Base-by-base conservation (phyloP, 495 filamentous ascomycete genomes). In the Podospora appendiculata region DNA sequence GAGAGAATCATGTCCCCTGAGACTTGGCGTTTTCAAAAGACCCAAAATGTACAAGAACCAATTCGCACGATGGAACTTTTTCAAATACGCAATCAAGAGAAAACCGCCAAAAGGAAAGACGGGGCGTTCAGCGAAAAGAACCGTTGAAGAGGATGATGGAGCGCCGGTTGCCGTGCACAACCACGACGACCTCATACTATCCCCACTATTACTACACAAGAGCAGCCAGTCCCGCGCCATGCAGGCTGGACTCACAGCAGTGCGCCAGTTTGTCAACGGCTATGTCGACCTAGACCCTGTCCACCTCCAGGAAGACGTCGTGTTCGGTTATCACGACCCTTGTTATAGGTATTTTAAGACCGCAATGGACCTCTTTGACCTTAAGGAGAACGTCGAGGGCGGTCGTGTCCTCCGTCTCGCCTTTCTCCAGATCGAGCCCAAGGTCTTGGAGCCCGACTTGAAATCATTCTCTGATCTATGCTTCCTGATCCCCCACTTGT, bases 21-120 rank as follows among this genome's bases (percentile, higher is more conserved):
- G 25, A 41, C 32, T 10, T n/a, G 14, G 6, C 5, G 25, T n/a
- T 34, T 17, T 32, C 8, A 1, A 41, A 52, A 66, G 61, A 12
- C 59, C 63, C 7, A 68, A 65, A 45, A 68, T 68, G 65, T 68
- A 66, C 51, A 68, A 68, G 34, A 63, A 61, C 46, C 65, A 68
- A 34, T 59, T 68, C 32, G 56, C 58, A 0, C 42, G 65, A 8
- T 68, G 65, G 65, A 47, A 49, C 32, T 64, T 66, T 51, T 64
- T 64, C 57, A 68, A 68, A 53, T 67, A 67, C 18, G 32, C 57
- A 18, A 49, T 65, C 49, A 67, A 67, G 48, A 44, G 40, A 25
- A 25, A 25, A 13, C 53, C 62, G 14, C 54, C 59, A 19, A 48
- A 47, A 2, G 25, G 11, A 44, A 53, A 56, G 32, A 8, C 54